Percentiles rank a stretch among this genome's conserved stretches.
phyloP scores from a whole-genome alignment of 1,139 yeast species.

The Meyerozyma smithsonii region DNA sequence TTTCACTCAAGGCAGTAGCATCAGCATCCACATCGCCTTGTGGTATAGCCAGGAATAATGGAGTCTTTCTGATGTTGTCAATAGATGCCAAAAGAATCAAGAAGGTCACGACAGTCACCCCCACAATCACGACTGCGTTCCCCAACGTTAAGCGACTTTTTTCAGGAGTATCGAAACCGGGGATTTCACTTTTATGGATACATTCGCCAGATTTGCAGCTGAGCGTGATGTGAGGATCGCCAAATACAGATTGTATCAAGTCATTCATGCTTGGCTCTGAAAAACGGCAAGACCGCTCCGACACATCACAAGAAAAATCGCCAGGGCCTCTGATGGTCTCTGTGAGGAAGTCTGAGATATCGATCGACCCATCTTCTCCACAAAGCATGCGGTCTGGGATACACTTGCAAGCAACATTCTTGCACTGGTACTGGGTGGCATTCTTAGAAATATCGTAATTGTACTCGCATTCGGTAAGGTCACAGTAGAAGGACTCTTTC shows the following conservation, averaged over 20 bases:
- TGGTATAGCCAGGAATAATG: slow-evolving; percentile 43
- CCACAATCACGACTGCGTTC: slow-evolving; percentile 46
- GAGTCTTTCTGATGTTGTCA: slow-evolving; percentile 57
- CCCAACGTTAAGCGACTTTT: slow-evolving; percentile 45
- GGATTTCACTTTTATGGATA: slow-evolving; percentile 84
- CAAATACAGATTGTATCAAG: slow-evolving; percentile 82
- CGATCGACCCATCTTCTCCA: slow-evolving; percentile 91
- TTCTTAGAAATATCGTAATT: slow-evolving; percentile 60
- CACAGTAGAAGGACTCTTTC: slow-evolving; percentile 86
- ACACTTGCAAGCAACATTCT: slow-evolving; percentile 75
- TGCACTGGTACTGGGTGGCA: slow-evolving; percentile 74
- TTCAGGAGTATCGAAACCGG: slow-evolving; percentile 78
- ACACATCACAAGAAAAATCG: slow-evolving; percentile 74
- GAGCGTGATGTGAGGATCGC: slow-evolving; percentile 82
- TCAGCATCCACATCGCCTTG: slow-evolving; percentile 27
- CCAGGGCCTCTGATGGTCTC: slow-evolving; percentile 94
- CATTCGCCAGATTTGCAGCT: slow-evolving; percentile 86
- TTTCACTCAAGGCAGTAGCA: slow-evolving; percentile 41
- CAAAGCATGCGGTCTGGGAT: slow-evolving; percentile 90
- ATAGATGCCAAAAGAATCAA: slow-evolving; percentile 37
- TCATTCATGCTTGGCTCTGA: slow-evolving; percentile 97
- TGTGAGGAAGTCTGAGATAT: slow-evolving; percentile 85
- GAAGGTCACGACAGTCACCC: slow-evolving; percentile 42
- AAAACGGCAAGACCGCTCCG: slow-evolving; percentile 60
- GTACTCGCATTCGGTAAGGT: slow-evolving; percentile 64